Evolutionary conservation across 2,329 filamentous ascomycete genomes (phyloP), one percentile per base, ranked within the genome.

Genomic region (Coniella vitis): DNA sequence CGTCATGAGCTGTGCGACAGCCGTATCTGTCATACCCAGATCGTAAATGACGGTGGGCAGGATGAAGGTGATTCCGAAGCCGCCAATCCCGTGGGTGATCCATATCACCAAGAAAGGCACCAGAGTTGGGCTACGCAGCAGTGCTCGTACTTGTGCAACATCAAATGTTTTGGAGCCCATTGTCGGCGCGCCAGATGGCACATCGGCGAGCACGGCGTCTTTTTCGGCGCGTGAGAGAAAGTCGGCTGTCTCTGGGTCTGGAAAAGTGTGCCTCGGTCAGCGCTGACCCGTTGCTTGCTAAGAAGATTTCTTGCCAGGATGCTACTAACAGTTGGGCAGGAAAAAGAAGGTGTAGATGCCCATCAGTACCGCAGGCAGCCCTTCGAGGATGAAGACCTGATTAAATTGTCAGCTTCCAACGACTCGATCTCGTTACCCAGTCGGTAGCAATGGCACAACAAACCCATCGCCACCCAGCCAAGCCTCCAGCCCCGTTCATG

Each of bases 11-110:
- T 62, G 59, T 8, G 58, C 58, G 10, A 57, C 55, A 7, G 59
- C 59, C 3, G 58, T 59, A 29, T 56, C 58, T 0, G 57, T 56
- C 9, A 61, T 59, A 2, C 59, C 60, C 1, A 61, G 55, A 16
- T 61, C 59, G 36, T 61, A 61, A 25, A 61, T 60, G 35, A 61
- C 58, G 1, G 55, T 61, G 13, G 60, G 60, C 8, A 62, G 45
- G 7, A 60, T 56, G 17, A 60, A 60, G 3, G 57, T 55, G 25
- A 61, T 60, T 1, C 60, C 58, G 52, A 56, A 60, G n/a, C 59
- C 59, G 12, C 59, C 58, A 5, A 62, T 61, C 10, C 59, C 59
- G 16, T 62, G 60, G 0, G 57, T 57, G 17, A 61, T 58, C 59
- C 59, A 61, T 12, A 61, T 56, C 36, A 60, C 38, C 8, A 57